Base-by-base conservation (phyloP, 306 rosid genomes). In the Vicia sativa region DNA sequence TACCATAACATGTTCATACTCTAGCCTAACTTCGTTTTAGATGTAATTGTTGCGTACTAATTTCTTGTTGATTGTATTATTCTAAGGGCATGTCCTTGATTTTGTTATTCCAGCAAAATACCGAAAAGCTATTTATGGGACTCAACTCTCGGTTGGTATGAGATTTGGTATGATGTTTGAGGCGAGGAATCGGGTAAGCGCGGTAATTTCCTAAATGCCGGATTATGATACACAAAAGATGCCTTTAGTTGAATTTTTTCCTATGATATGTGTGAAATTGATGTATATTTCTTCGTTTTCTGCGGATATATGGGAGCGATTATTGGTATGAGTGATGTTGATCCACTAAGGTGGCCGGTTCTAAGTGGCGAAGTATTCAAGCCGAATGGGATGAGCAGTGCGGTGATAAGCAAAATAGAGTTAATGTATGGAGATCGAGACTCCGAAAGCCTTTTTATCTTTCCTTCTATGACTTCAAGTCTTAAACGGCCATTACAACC, bases 351-450 rank as follows among this genome's bases (percentile, higher is more conserved):
- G 68, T 95, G 99, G 99, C 89, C 97, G 91, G 91, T 72, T 95
- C 99, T 37, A 90, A 87, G 82, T 95, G 99, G 99, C 74, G 97
- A 81, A 95, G 88, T 81, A 82, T 95, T 84, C 99, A 90, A 96
- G 91, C 88, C 21, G 99, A 95, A 81, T 95, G 99, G 99, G 99
- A 95, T 67, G 99, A 95, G 73, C 96, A 97, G 12, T 95, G 96
- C 71, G 88, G 91, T 5, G 95, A 90, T 67, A 95, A 91, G 77
- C 97, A 90, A 76, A 95, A 81, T 76, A 78, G 99, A 70, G 97
- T 95, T 64, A 85, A 91, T 79, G 73, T 95, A 7, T 95, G 99
- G 99, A 95, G 67, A 87, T 95, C 44, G 99, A 95, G 64, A 95
- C 97, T 72, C 99, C 99, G 99, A 90, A 77, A 95, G 95, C 74